These are phyloP conservation scores for Nicotiana obtusifolia DNA, from an alignment of 257 asterid species.

Conservation along the genomic window DNA sequence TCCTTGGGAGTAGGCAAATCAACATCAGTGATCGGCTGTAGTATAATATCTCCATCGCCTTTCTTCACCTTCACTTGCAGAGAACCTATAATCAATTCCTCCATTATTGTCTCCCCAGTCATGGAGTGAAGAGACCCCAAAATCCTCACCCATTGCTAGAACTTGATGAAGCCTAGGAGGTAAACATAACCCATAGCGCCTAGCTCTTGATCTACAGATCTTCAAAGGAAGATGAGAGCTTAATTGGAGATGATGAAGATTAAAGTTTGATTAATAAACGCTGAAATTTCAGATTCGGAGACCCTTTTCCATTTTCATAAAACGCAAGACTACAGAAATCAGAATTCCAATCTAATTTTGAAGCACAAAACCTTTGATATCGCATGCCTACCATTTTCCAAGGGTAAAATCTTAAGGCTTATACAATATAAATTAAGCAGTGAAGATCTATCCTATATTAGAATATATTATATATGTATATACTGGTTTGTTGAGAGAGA, in stretches of 20 bases:
- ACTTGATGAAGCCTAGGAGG: slow-evolving; percentile 29
- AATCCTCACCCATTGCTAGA: slow-evolving; percentile 63
- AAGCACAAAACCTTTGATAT: slow-evolving; percentile 24
- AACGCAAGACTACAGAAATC: slow-evolving; percentile 20
- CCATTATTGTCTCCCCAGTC: slow-evolving; percentile 53
- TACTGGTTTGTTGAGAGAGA: no score
- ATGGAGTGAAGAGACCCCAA: slow-evolving; percentile 40
- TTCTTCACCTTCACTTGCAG: slow-evolving; percentile 81
- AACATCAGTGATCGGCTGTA: slow-evolving; percentile 73
- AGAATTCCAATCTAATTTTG: slow-evolving; percentile 16
- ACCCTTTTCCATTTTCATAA: slow-evolving; percentile 14
- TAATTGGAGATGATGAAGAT: slow-evolving; percentile 8
- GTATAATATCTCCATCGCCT: slow-evolving; percentile 67
- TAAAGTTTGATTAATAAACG: slow-evolving; percentile 22
- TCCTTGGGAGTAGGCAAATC: slow-evolving; percentile 73
- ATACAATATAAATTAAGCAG: neutral
- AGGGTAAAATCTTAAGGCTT: neutral
- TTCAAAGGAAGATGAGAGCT: slow-evolving; percentile 21
- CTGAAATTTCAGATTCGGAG: slow-evolving; percentile 21
- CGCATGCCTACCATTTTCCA: slow-evolving; percentile 31
- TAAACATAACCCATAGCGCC: slow-evolving; percentile 30
- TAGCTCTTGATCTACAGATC: slow-evolving; percentile 35
- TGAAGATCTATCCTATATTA: no score
- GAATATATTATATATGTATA: no score
- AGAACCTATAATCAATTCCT: slow-evolving; percentile 33